phyloP scores from a whole-genome alignment of 2,329 filamentous ascomycete species.

The Fusarium illudens region DNA sequence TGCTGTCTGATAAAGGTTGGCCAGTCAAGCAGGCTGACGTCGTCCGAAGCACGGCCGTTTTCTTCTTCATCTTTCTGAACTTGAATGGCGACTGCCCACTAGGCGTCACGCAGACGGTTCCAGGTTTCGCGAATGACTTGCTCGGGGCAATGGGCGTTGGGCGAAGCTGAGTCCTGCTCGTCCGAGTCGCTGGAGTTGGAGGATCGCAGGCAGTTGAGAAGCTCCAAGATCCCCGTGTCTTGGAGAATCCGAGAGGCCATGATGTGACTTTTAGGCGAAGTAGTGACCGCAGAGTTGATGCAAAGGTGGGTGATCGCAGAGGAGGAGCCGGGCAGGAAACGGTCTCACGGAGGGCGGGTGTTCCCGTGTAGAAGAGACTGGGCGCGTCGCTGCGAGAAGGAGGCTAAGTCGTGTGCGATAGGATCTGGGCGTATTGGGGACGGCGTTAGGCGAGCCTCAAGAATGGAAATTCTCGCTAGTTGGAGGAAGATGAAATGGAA shows the following conservation, averaged over 20 bases:
- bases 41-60: background rate
- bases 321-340: background rate
- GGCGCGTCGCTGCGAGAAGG: background rate
- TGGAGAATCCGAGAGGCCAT: constrained; percentile 9
- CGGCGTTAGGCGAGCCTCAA: background rate
- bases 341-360: too few species aligned
- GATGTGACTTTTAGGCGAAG: background rate
- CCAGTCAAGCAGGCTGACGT: constrained; percentile 7
- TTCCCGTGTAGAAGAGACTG: too few species aligned
- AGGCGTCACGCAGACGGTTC: constrained; percentile 3
- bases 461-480: background rate
- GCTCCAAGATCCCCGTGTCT: constrained; percentile 2
- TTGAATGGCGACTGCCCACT: background rate
- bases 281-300: background rate
- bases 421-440: background rate
- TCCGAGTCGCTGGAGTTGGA: background rate
- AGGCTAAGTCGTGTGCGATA: background rate
- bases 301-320: background rate
- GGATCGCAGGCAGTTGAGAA: constrained; percentile 7
- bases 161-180: background rate
- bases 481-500: background rate
- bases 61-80: constrained; percentile 5
- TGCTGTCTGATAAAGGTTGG: constrained; percentile 4
- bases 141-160: constrained; percentile 3
- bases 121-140: constrained; percentile 1